These are phyloP conservation scores for Penicillium hordei DNA, from an alignment of 2,329 filamentous ascomycete genomes.

Conservation along the genomic window DNA sequence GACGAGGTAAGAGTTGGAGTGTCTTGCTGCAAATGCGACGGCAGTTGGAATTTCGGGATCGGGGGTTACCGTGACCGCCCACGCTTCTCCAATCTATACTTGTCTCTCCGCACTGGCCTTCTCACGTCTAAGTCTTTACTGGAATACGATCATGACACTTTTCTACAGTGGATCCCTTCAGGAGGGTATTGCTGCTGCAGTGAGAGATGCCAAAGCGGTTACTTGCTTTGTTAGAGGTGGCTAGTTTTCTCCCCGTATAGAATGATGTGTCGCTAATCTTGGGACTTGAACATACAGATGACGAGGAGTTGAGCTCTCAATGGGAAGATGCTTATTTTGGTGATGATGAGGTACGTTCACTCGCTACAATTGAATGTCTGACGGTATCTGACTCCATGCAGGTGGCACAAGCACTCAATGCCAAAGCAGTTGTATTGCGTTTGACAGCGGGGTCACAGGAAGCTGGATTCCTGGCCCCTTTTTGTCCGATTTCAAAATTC, in stretches of 20 bases:
- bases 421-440: slow-evolving; percentile 68
- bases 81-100: slow-evolving; percentile 23
- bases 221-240: slow-evolving; percentile 80
- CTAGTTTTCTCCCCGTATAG: slow-evolving; percentile 25
- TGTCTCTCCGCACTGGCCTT: slow-evolving; percentile 17
- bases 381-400: slow-evolving; percentile 32
- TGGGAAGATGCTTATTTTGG: slow-evolving; percentile 70
- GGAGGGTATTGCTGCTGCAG: slow-evolving; percentile 73
- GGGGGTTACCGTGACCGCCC: slow-evolving; percentile 25
- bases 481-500: slow-evolving; percentile 76
- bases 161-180: slow-evolving; percentile 81
- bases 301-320: slow-evolving; percentile 62
- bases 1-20: background rate
- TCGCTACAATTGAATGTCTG: background rate
- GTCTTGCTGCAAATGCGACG: slow-evolving; percentile 2
- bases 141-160: slow-evolving; percentile 51
- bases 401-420: slow-evolving; percentile 58
- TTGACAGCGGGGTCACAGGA: slow-evolving; percentile 73
- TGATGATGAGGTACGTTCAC: slow-evolving; percentile 53
- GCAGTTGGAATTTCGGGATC: slow-evolving; percentile 15
- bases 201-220: slow-evolving; percentile 74
- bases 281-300: slow-evolving; percentile 53
- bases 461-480: slow-evolving; percentile 75
- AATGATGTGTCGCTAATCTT: slow-evolving; percentile 12
- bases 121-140: background rate